Percentiles rank a stretch among this genome's conserved stretches.
phyloP scores from a whole-genome alignment of 306 rosid species.

The Cajanus cajan region DNA sequence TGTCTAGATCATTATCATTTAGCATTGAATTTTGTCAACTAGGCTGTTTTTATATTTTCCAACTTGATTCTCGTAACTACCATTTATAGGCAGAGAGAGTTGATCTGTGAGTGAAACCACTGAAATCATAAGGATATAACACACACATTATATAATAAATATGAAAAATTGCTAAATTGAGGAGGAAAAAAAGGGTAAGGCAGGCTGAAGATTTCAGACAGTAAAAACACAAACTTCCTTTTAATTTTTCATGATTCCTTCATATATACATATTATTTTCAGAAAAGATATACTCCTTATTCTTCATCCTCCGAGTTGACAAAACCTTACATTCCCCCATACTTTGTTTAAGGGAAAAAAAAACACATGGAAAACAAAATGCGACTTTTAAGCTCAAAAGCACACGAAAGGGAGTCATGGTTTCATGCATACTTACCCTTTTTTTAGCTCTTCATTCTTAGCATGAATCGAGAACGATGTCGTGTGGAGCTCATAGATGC shows the following conservation, averaged over 20 bases:
- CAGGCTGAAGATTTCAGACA: neutral
- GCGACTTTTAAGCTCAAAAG: slow-evolving; percentile 5
- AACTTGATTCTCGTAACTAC: neutral
- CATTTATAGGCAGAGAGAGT: neutral
- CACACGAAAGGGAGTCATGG: neutral
- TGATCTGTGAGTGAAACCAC: neutral
- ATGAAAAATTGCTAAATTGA: neutral
- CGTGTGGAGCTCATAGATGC: neutral
- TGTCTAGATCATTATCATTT: neutral
- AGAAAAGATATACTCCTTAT: neutral
- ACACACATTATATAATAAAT: neutral
- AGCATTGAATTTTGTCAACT: neutral
- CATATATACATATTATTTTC: neutral
- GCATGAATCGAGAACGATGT: neutral
- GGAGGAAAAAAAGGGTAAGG: neutral
- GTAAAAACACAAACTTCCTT: neutral
- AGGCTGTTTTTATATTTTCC: neutral
- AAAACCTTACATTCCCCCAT: neutral
- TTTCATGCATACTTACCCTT: slow-evolving; percentile 25
- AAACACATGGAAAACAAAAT: slow-evolving; percentile 5
- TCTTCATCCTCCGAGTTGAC: neutral
- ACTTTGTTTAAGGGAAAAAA: neutral
- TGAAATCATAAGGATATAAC: neutral
- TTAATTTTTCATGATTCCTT: neutral
- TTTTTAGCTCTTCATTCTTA: neutral